A percentile compares a stretch with the other conserved stretches of the same genome.
phyloP scores from a whole-genome alignment of 1,139 yeast species.

The Saccharomyces hybrid region DNA sequence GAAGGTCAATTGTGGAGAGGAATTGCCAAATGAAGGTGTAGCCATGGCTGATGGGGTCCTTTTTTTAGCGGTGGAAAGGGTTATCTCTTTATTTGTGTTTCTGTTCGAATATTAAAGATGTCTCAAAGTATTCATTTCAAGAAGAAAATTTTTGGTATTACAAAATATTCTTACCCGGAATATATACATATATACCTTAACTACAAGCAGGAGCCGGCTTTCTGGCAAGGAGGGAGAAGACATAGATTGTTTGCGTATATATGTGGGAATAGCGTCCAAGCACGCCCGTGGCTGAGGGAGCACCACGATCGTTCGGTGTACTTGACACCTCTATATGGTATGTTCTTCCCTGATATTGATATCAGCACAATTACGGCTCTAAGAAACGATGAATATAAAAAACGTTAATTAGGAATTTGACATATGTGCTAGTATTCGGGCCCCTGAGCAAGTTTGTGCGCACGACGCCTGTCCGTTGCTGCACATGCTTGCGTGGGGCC shows the following conservation, averaged over 20 bases:
- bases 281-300: not conserved
- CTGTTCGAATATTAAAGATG: not conserved
- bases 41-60: not conserved
- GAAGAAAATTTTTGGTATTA: not conserved
- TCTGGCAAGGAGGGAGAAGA: not conserved
- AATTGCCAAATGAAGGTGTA: not conserved
- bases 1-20: not conserved
- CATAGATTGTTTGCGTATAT: not conserved
- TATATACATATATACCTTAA: not conserved
- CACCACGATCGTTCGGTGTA: not conserved
- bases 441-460: not conserved
- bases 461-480: not conserved
- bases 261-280: not conserved
- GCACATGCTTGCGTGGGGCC: not conserved
- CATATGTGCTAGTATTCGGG: conserved; percentile 23
- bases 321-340: not conserved
- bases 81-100: not conserved
- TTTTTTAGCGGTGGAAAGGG: not conserved
- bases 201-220: not conserved
- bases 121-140: not conserved
- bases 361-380: conserved; percentile 33
- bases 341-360: conserved; percentile 8
- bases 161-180: not conserved
- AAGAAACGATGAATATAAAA: conserved; percentile 15
- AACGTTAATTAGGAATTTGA: conserved; percentile 30